A percentile compares a stretch with the other conserved stretches of the same genome.
Conservation (phyloP, 768 basidiomycete species). For the Podaxis sp. region DNA sequence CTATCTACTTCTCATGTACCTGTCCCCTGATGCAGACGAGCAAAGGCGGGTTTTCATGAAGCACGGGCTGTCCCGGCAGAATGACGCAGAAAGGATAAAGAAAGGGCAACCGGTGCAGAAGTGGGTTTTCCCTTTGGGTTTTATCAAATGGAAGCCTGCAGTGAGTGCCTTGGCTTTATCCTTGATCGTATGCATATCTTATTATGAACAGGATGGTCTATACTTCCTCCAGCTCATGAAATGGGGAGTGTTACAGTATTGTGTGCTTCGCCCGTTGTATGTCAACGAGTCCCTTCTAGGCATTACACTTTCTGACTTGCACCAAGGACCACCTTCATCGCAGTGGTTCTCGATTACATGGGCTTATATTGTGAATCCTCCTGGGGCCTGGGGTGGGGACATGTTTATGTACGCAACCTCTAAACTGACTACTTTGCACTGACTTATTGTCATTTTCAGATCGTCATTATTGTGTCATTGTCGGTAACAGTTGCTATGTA, state of each 20-base stretch:
- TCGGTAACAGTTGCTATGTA: conserved; percentile 82
- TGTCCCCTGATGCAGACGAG: conserved; percentile 61
- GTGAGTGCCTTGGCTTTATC: conserved; percentile 30
- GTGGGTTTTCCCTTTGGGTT: conserved; percentile 74
- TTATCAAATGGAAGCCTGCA: conserved; percentile 60
- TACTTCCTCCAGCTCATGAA: conserved; percentile 76
- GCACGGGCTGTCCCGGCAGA: conserved; percentile 55
- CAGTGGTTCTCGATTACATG: conserved; percentile 59
- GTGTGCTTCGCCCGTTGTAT: conserved; percentile 60
- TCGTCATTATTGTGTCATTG: conserved; percentile 58
- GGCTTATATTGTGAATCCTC: conserved; percentile 75
- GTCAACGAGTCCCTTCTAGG: conserved; percentile 19
- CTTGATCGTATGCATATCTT: conserved; percentile 12
- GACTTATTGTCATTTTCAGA: conserved; percentile 33
- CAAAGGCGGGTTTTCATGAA: conserved; percentile 62
- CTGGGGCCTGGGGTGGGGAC: conserved; percentile 68
- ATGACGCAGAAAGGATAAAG: conserved; percentile 42
- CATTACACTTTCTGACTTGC: not conserved
- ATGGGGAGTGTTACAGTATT: conserved; percentile 76
- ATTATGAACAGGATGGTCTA: conserved; percentile 49
- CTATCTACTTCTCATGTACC: conserved; percentile 70
- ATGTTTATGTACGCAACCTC: conserved; percentile 54
- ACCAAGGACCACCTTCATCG: conserved; percentile 53
- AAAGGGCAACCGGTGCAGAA: conserved; percentile 46
- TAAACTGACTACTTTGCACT: not conserved